These are phyloP conservation scores for Mucor mucedo DNA, from an alignment of 371 early-diverging fungal species.

Conservation along the genomic window DNA sequence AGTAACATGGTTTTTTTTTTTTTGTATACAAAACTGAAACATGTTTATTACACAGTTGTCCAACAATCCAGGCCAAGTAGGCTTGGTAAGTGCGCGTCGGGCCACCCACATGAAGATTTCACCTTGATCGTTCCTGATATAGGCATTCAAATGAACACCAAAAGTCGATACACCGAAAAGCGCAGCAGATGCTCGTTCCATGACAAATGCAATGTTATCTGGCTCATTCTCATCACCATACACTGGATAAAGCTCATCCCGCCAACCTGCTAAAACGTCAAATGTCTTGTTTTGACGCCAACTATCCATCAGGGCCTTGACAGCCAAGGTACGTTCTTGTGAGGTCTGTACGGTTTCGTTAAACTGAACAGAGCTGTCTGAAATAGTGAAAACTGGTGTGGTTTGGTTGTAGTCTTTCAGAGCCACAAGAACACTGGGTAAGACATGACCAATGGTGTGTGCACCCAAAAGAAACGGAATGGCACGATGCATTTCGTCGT, in stretches of 20 bases:
- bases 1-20: too few species aligned
- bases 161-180: conserved; percentile 81
- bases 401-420: conserved; percentile 39
- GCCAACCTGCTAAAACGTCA: conserved; percentile 43
- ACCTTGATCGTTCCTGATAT: conserved; percentile 45
- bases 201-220: conserved; percentile 61
- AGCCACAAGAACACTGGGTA: conserved; percentile 30
- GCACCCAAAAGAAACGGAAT: conserved; percentile 36
- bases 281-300: conserved; percentile 47
- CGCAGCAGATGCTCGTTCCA: conserved; percentile 84
- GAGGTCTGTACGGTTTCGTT: conserved; percentile 32
- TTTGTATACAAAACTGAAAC: background rate
- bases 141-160: conserved; percentile 87
- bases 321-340: conserved; percentile 40
- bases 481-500: conserved; percentile 17
- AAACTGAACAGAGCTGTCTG: conserved; percentile 30
- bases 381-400: conserved; percentile 35
- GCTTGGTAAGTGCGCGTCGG: conserved; percentile 76
- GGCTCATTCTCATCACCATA: conserved; percentile 53
- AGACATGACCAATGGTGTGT: conserved; percentile 45
- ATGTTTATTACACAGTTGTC: conserved; percentile 74
- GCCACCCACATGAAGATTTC: conserved; percentile 86
- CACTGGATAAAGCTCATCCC: conserved; percentile 81
- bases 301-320: conserved; percentile 43
- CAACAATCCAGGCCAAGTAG: conserved; percentile 84